phyloP scores from a whole-genome alignment of 129 eudicot species.

The Smallanthus sonchifolius region DNA sequence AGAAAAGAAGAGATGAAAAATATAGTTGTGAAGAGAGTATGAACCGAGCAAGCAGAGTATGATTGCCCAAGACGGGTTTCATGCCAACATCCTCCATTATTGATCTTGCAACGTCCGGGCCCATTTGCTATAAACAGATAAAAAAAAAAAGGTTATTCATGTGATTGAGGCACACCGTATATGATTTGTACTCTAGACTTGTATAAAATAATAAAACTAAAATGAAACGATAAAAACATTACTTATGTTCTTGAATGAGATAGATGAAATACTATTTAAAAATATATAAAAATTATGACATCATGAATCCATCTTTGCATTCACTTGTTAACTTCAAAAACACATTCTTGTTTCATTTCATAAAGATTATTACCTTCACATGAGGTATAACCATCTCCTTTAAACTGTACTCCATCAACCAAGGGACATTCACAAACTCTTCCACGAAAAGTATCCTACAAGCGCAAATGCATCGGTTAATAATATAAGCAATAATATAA shows the following conservation, averaged over 20 bases:
- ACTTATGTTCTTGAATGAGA: neutral
- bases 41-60: conserved; percentile 83
- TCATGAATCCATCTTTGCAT: neutral
- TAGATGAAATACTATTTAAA: neutral
- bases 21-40: neutral
- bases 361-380: conserved; percentile 58
- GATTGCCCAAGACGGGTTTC: conserved; percentile 60
- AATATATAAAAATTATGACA: neutral
- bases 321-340: neutral
- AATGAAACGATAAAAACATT: neutral
- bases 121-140: conserved; percentile 60
- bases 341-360: neutral
- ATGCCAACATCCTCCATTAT: conserved; percentile 98
- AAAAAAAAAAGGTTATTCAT: conserved; percentile 9
- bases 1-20: neutral
- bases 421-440: conserved; percentile 94
- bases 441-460: conserved; percentile 86
- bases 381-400: conserved; percentile 84
- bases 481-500: neutral
- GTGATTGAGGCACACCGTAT: neutral
- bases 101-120: conserved; percentile 87
- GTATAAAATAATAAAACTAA: neutral
- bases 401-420: conserved; percentile 78
- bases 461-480: conserved; percentile 12
- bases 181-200: neutral